Base-by-base conservation (phyloP, 2,329 filamentous ascomycete species). In the Davidsoniella australis region DNA sequence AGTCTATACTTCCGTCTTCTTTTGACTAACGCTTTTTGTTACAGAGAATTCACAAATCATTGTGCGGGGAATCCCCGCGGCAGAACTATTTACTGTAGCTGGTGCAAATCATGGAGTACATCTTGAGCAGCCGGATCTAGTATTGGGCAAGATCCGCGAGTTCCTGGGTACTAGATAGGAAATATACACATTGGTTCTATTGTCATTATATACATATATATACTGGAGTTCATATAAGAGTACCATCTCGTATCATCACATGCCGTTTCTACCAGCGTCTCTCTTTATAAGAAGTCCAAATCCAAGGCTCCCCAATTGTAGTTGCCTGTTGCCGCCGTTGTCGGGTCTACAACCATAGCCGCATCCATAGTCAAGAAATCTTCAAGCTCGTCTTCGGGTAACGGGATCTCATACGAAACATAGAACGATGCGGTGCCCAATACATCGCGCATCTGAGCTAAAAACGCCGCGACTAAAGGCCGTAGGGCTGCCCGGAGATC, bases 61-160 rank as follows among this genome's bases (percentile, higher is more conserved):
- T 20, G 40, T 16, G 10, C 50, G 56, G 3, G 52, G 49, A 4
- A 57, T 65, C 0, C 57, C 58, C 0, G 42, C 54, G 0, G 58
- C 61, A 2, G 54, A 57, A 4, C 47, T 65, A 14, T 55, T 62
- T 4, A 46, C 61, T 7, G 57, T 64, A 0, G 48, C 57, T 39
- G 54, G 55, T 14, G 63, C 62, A 0, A 65, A 64, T 42, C 62
- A 65, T 48, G 58, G 59, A n/a, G 62, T 65, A 1, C 62, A 65
- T 43, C 39, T 59, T 0, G 63, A 65, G 50, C 61, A 63, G 54
- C 60, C 60, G 12, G 56, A 56, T 1, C 26, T 58, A 18, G 61
- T 64, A 2, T 20, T 62, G 0, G 52, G 44, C 4, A 58, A 53
- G 50, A 61, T 62, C 17, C 53, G 56, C 1, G 45, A 16, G 2